A percentile compares a stretch with the other conserved stretches of the same genome.
phyloP scores from a whole-genome alignment of 2,329 filamentous ascomycete genomes.

The Catunica adiposa region DNA sequence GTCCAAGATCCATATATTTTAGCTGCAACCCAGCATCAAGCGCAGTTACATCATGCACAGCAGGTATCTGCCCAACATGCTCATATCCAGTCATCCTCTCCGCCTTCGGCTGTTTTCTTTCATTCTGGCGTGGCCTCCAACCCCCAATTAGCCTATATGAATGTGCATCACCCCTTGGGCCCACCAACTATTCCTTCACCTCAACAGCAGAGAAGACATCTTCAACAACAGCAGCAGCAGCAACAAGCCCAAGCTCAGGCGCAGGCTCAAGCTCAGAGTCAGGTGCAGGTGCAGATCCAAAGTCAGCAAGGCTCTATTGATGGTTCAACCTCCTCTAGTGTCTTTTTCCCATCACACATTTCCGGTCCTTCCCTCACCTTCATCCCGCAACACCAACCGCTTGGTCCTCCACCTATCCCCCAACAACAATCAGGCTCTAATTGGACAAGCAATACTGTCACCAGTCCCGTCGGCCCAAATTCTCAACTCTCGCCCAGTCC shows the following conservation, averaged over 20 bases:
- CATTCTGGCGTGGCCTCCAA: not conserved
- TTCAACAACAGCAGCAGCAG: not conserved
- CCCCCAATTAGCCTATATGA: conserved; percentile 5
- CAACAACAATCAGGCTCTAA: not conserved
- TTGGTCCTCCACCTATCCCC: not conserved
- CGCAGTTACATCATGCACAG: conserved; percentile 6
- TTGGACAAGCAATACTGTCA: conserved; percentile 1
- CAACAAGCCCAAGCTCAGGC: conserved; percentile 3
- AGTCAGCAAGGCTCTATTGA: not conserved
- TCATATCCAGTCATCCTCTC: conserved; percentile 4
- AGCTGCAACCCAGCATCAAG: conserved; percentile 6
- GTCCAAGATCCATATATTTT: conserved; percentile 8
- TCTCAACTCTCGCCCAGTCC: conserved; percentile 4
- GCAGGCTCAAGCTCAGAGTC: not conserved
- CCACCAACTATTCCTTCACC: not conserved
- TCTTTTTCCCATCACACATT: not conserved
- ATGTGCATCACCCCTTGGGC: not conserved
- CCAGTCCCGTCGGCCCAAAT: not conserved
- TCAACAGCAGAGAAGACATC: conserved; percentile 6
- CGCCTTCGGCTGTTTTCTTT: not conserved
- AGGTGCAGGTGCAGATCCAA: conserved; percentile 2
- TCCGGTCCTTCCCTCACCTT: not conserved
- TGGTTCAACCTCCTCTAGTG: not conserved
- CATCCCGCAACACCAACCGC: conserved; percentile 1
- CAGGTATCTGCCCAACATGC: not conserved